Percentiles rank a stretch among this genome's conserved stretches.
Evolutionary conservation across 2,329 filamentous ascomycete genomes (phyloP).

Genomic region (Rhexocercosporidium sp.): DNA sequence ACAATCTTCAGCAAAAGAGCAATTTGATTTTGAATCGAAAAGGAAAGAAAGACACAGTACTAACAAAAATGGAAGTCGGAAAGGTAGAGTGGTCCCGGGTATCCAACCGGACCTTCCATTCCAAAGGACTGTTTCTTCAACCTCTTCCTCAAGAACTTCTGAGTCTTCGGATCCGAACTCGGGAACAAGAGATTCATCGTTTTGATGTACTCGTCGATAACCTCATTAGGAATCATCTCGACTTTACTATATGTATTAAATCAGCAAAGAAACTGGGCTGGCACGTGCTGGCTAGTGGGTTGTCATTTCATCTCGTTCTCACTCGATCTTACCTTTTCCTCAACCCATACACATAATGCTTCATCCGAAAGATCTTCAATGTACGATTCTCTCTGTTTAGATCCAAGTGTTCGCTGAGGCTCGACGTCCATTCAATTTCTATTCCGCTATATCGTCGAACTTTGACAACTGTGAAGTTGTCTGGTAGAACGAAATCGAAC

Average conservation of each 20-base stretch:
- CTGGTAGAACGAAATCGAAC: no score
- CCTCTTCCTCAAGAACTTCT: background rate
- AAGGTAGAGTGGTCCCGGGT: background rate
- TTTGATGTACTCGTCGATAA: background rate
- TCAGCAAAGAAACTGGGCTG: background rate
- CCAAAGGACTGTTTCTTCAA: background rate
- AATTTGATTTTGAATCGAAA: no score
- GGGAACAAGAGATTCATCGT: background rate
- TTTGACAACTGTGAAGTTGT: no score
- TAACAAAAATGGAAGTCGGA: background rate
- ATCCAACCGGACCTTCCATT: background rate
- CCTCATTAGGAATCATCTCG: background rate
- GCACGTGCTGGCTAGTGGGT: background rate
- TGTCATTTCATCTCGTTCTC: background rate
- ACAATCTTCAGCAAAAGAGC: background rate
- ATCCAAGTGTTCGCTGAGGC: no score
- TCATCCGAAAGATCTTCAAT: no score
- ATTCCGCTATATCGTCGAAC: no score
- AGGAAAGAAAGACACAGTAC: no score
- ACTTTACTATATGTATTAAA: background rate
- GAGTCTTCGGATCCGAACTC: background rate
- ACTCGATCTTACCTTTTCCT: background rate
- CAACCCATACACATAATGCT: background rate
- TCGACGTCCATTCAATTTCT: no score
- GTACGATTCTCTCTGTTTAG: no score